A percentile compares a stretch with the other conserved stretches of the same genome.
Conservation (phyloP, 306 rosid genomes). For the Boehmeria nivea region DNA sequence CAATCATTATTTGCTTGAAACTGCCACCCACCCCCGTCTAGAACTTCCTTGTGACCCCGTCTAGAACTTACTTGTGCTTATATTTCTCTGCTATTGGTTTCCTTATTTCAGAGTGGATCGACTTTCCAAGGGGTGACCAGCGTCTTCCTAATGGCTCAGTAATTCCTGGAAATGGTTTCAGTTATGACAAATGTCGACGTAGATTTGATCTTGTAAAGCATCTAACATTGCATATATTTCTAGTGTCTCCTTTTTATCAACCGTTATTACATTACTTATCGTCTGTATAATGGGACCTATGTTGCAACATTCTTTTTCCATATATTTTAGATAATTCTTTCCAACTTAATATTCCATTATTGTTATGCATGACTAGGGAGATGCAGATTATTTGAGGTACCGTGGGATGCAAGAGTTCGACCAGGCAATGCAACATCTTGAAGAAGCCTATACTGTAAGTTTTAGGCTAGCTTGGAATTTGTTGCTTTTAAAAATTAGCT, state of each 20-base stretch:
- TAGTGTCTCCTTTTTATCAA: neutral
- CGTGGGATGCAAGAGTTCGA: slow-evolving; percentile 93
- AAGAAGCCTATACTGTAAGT: slow-evolving; percentile 84
- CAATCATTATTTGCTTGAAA: too few relatives aligned
- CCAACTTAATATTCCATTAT: too few relatives aligned
- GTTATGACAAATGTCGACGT: slow-evolving; percentile 93
- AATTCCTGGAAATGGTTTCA: slow-evolving; percentile 61
- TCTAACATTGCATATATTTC: slow-evolving; percentile 3
- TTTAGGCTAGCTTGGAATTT: neutral
- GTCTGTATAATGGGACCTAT: neutral
- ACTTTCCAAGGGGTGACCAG: slow-evolving; percentile 88
- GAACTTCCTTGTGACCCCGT: slow-evolving; percentile 3
- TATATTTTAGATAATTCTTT: too few relatives aligned
- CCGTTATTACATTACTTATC: too few relatives aligned
- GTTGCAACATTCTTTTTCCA: neutral
- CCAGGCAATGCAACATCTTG: slow-evolving; percentile 93
- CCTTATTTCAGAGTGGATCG: slow-evolving; percentile 81
- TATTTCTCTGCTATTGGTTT: slow-evolving; percentile 9
- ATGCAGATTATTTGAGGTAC: slow-evolving; percentile 73
- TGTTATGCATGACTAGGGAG: slow-evolving; percentile 55
- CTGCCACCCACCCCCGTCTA: too few relatives aligned
- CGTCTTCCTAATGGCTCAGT: slow-evolving; percentile 57
- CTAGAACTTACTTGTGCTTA: neutral
- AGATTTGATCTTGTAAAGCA: slow-evolving; percentile 87
- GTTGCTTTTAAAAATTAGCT: too few relatives aligned